These are phyloP conservation scores for Pulveroboletus sp. DNA, from an alignment of 768 basidiomycete genomes.

Conservation along the genomic window DNA sequence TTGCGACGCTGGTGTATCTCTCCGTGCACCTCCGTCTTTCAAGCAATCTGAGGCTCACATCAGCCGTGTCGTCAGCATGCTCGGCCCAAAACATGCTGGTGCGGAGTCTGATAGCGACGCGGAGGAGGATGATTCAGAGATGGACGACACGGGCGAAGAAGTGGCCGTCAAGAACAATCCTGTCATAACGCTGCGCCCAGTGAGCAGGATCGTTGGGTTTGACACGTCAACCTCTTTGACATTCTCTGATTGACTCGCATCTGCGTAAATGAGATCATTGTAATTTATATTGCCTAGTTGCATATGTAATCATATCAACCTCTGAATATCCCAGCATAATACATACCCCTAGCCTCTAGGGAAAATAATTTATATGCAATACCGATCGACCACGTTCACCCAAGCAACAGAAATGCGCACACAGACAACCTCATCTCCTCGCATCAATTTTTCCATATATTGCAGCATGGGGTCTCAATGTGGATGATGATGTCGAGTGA, in stretches of 20 bases:
- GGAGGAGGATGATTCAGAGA: slow-evolving; percentile 46
- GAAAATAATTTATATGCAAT: no score
- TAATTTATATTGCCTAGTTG: slow-evolving; percentile 22
- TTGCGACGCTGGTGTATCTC: slow-evolving; percentile 43
- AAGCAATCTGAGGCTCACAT: slow-evolving; percentile 41
- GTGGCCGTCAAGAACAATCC: slow-evolving; percentile 43
- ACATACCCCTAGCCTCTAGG: no score
- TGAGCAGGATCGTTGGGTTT: slow-evolving; percentile 59
- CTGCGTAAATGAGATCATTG: slow-evolving; percentile 1
- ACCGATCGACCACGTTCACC: no score
- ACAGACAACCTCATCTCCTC: no score
- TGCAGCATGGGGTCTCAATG: no score
- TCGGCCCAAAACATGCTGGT: slow-evolving; percentile 49
- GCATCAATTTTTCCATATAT: no score
- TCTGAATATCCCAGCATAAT: no score
- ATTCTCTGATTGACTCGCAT: background rate
- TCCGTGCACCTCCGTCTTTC: slow-evolving; percentile 45
- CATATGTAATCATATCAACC: slow-evolving; percentile 10
- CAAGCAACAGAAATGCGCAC: no score
- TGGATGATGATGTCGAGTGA: no score
- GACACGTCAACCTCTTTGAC: slow-evolving; percentile 15
- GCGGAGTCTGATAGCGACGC: slow-evolving; percentile 58
- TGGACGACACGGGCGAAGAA: slow-evolving; percentile 40
- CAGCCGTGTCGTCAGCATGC: slow-evolving; percentile 54
- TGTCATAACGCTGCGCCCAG: slow-evolving; percentile 52